Conservation (phyloP, 805 yeast genomes). For the Maudiozyma serrabonitensis region DNA sequence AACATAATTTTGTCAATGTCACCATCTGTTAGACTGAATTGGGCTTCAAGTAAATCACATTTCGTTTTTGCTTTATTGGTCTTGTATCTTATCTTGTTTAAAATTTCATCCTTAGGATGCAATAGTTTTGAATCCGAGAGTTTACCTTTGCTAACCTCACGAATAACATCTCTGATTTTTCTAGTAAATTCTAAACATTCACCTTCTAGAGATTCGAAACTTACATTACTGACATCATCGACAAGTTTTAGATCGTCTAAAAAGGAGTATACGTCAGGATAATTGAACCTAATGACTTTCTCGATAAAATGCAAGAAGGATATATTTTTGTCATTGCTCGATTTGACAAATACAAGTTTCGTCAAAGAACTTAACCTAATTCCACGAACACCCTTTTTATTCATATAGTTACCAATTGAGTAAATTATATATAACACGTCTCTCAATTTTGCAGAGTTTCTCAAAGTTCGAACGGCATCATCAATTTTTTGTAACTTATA, state of each 20-base stretch:
- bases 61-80: constrained; percentile 47
- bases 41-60: constrained; percentile 41
- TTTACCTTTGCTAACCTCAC: constrained; percentile 50
- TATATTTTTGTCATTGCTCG: constrained; percentile 53
- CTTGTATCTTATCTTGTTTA: constrained; percentile 43
- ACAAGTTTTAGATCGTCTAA: constrained; percentile 49
- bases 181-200: constrained; percentile 50
- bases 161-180: constrained; percentile 41
- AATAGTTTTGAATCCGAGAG: constrained; percentile 51
- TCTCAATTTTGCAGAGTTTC: constrained; percentile 43
- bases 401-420: constrained; percentile 73
- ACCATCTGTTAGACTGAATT: constrained; percentile 39
- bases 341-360: constrained; percentile 59
- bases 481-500: constrained; percentile 49
- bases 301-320: constrained; percentile 72
- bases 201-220: constrained; percentile 50
- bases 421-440: constrained; percentile 55
- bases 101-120: constrained; percentile 58
- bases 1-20: constrained; percentile 52
- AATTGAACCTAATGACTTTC: constrained; percentile 51
- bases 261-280: constrained; percentile 54
- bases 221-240: constrained; percentile 45
- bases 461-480: constrained; percentile 45
- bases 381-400: constrained; percentile 64
- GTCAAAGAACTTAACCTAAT: constrained; percentile 61